Base-by-base conservation (phyloP, 2,329 filamentous ascomycete genomes). In the Diaporthe eres region DNA sequence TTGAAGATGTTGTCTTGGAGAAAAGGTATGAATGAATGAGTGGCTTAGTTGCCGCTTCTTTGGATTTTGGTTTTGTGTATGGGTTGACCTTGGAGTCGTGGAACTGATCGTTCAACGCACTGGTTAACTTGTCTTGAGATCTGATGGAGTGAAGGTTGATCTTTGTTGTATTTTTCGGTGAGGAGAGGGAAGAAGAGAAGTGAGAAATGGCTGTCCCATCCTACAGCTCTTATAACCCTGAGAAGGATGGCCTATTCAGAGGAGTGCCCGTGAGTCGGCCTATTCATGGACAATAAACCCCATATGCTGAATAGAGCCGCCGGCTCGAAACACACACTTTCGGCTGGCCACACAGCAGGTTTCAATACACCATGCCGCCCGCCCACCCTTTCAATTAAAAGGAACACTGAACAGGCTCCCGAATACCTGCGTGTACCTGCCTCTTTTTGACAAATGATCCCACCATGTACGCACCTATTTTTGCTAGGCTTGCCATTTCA, bases 251-350 rank as follows among this genome's bases (percentile, higher is more conserved):
- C 55, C 74, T 76, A 74, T 76, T 74, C 70, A 77, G 37, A 58
- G 3, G n/a, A 19, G n/a, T 42, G n/a, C 39, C 31, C 4, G 7
- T 58, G 25, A 68, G 63, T 49, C 19, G n/a, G 19, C 55, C 70
- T 74, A 71, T 72, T 77, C 55, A 71, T n/a, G 25, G n/a, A 77
- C 76, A 77, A 77, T 77, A 68, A 51, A 51, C 19, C 34, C 49
- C 63, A 67, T 17, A 53, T 71, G 28, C 28, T 58, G 44, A 67
- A 73, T 74, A 71, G 55, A 22, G 60, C n/a, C 31, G 47, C 31
- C 71, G 12, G 34, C 63, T 51, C n/a, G 28, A 12, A 42, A 44
- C 31, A 5, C 8, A 25, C n/a, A 22, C 17, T 28, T 47, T 28
- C 39, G 63, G 37, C 49, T 28, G 63, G 61, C n/a, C 28, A 58